phyloP scores from a whole-genome alignment of 768 basidiomycete species.

The Kondoa subrosea region DNA sequence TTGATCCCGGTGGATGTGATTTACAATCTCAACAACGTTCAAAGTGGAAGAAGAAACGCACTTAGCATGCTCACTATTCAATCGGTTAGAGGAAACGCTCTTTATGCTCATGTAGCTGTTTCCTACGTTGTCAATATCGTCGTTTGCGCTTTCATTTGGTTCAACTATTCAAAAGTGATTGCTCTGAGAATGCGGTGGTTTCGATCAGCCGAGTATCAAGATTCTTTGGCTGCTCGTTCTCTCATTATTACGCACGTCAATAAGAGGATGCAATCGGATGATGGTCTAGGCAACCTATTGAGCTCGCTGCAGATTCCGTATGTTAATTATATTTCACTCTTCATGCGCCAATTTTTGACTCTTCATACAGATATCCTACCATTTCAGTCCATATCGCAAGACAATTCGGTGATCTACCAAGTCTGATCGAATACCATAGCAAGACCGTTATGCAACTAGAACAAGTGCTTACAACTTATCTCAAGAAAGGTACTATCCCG shows the following conservation, averaged over 20 bases:
- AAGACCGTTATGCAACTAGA: slow-evolving; percentile 86
- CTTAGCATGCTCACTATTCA: slow-evolving; percentile 29
- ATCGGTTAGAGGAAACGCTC: slow-evolving; percentile 23
- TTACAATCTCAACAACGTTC: slow-evolving; percentile 59
- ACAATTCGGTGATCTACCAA: slow-evolving; percentile 69
- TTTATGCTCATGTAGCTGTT: slow-evolving; percentile 29
- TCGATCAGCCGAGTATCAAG: slow-evolving; percentile 45
- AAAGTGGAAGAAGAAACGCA: slow-evolving; percentile 35
- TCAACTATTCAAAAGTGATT: slow-evolving; percentile 44
- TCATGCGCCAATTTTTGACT: neutral
- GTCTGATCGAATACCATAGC: slow-evolving; percentile 53
- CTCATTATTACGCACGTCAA: slow-evolving; percentile 64
- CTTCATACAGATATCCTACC: slow-evolving; percentile 41
- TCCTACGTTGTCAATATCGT: slow-evolving; percentile 57
- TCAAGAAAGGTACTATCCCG: slow-evolving; percentile 60
- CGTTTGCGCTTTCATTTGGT: slow-evolving; percentile 43
- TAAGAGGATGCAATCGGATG: slow-evolving; percentile 65
- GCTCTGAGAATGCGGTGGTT: slow-evolving; percentile 70
- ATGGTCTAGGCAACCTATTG: slow-evolving; percentile 62
- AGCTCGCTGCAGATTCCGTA: slow-evolving; percentile 47
- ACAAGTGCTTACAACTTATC: slow-evolving; percentile 65
- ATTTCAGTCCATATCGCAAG: slow-evolving; percentile 79
- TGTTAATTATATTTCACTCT: neutral
- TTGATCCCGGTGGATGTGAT: slow-evolving; percentile 73
- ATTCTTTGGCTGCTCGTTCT: slow-evolving; percentile 84